Evolutionary conservation across 495 filamentous ascomycete genomes (phyloP), one percentile per base, ranked within the genome.

Genomic region (Neurospora tetraspora): DNA sequence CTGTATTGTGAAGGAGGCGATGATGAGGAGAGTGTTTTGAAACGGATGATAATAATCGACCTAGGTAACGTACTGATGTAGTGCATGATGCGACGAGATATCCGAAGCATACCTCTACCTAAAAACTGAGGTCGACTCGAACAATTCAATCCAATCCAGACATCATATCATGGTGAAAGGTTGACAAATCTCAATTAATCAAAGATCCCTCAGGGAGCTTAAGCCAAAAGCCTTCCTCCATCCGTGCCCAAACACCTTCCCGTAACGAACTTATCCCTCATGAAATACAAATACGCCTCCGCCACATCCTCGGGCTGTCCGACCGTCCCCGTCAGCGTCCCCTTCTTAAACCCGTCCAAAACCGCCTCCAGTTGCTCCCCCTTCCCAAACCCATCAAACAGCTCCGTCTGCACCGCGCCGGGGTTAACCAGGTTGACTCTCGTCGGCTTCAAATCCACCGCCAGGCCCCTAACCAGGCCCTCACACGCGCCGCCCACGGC

Each of bases 211-310:
- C 34, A 36, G 5, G 6, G 5, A 36, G 34, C 34, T 5, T 36
- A 72, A 43, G 14, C 53, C 31, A 75, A 36, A 39, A 73, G 18
- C 71, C 68, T 45, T 27, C 73, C 73, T 0, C 73, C 75, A 70
- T 77, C 39, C 9, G 75, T 73, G 39, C 20, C 38, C 8, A 77
- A 20, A 42, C 73, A 42, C 36, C 20, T 39, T 27, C 74, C 75
- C 1, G 71, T 75, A 0, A 68, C 38, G 16, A 70, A 73, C 12
- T 36, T 36, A 42, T 92, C 89, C 76, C 84, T 86, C 89, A 91
- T 89, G 2, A 85, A 78, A 76, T 87, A 91, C 59, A 90, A 61
- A 81, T 91, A 92, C 23, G 86, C 83, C 82, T 91, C 88, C 0
- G 87, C 90, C 18, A 87, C 82, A 77, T 91, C 89, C 76, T 86